phyloP scores from a whole-genome alignment of 108 stramenopile species.

The Nitzschia sp. region DNA sequence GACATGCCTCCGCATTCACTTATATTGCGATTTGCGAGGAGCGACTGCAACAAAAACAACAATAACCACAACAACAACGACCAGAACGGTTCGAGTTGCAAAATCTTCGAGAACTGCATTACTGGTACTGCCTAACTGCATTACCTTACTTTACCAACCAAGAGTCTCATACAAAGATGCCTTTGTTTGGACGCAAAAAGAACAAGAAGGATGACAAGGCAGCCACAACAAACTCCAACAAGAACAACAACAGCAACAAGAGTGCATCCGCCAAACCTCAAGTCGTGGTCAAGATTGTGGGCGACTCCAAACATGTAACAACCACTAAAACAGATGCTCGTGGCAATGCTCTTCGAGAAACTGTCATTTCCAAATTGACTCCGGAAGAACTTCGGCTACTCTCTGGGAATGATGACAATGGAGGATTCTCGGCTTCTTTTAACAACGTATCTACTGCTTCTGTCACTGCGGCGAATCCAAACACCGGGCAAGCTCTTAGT shows the following conservation, averaged over 20 bases:
- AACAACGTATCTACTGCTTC: no score
- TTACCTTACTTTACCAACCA: no score
- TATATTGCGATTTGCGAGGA: no score
- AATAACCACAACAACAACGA: no score
- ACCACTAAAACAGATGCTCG: neutral
- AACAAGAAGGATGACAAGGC: neutral
- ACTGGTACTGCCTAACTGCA: no score
- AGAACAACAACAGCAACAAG: neutral
- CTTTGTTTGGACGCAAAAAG: conserved; percentile 11
- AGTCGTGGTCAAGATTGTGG: conserved; percentile 22
- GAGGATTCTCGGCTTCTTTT: no score
- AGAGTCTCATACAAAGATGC: neutral
- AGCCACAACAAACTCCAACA: neutral
- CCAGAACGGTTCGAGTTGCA: no score
- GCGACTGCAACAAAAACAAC: no score
- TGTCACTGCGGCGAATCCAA: neutral
- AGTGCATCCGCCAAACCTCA: neutral
- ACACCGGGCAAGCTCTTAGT: no score
- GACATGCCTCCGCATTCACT: no score
- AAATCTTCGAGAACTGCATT: no score
- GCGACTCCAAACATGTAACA: conserved; percentile 18
- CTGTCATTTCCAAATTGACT: conserved; percentile 16
- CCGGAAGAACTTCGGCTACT: conserved; percentile 7
- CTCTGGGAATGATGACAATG: neutral
- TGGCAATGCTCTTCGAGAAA: conserved; percentile 13